Conservation (phyloP, 345 rosid genomes). For the Salix exigua region DNA sequence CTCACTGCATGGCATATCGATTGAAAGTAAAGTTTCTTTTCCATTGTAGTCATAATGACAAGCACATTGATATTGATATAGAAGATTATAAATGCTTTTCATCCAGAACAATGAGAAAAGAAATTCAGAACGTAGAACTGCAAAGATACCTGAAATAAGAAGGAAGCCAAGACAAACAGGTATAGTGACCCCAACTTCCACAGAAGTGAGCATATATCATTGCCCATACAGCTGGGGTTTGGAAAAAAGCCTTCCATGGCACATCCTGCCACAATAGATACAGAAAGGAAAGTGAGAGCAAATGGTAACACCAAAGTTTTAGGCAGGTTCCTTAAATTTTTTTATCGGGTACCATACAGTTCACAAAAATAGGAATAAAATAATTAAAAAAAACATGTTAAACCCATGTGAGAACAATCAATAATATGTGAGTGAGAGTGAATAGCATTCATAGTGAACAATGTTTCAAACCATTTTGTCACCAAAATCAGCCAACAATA, state of each 20-base stretch:
- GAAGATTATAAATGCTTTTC: background rate
- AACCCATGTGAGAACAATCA: background rate
- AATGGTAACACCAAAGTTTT: background rate
- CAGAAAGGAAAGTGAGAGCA: conserved; percentile 11
- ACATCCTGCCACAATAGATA: conserved; percentile 54
- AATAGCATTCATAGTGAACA: background rate
- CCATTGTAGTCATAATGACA: background rate
- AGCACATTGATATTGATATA: background rate
- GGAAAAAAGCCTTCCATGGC: conserved; percentile 86
- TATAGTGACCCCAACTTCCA: conserved; percentile 96
- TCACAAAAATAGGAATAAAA: background rate
- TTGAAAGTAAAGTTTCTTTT: conserved; percentile 1
- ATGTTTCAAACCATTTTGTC: background rate
- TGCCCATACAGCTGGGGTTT: conserved; percentile 75
- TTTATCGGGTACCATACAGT: background rate
- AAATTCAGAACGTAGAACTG: background rate
- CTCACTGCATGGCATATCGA: conserved; percentile 57
- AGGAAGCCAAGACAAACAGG: conserved; percentile 95
- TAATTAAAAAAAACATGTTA: background rate
- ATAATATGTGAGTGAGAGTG: background rate
- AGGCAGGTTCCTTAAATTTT: background rate
- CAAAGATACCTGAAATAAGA: conserved; percentile 71
- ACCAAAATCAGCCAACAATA: background rate
- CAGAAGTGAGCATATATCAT: conserved; percentile 96
- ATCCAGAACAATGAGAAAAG: background rate